Conservation (phyloP, 768 basidiomycete genomes). For the Mycena metata region DNA sequence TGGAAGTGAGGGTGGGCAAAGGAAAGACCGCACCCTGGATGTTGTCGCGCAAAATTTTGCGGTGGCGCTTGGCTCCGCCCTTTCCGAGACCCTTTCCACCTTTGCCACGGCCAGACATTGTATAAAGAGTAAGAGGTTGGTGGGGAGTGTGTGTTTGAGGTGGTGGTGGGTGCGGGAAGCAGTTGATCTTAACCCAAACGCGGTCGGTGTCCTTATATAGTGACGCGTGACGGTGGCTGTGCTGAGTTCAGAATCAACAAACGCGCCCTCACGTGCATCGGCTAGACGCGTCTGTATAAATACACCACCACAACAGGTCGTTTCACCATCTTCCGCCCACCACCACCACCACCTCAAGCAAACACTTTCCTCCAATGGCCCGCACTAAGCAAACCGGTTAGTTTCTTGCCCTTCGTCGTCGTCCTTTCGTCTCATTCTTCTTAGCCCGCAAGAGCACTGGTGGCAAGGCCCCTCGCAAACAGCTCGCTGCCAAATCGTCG, state of each 20-base stretch:
- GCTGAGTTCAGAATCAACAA: conserved; percentile 49
- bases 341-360: conserved; percentile 37
- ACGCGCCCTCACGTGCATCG: conserved; percentile 59
- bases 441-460: conserved; percentile 41
- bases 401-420: conserved; percentile 48
- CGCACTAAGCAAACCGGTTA: conserved; percentile 90
- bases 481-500: conserved; percentile 80
- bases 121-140: conserved; percentile 11
- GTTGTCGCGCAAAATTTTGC: conserved; percentile 85
- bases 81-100: conserved; percentile 91
- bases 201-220: conserved; percentile 3
- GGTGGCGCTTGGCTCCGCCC: conserved; percentile 87
- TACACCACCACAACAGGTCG: conserved; percentile 27
- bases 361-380: conserved; percentile 63
- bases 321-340: conserved; percentile 17
- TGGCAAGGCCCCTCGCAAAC: conserved; percentile 86
- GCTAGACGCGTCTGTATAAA: conserved; percentile 46
- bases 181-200: conserved; percentile 7
- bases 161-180: conserved; percentile 12
- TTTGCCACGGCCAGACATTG: conserved; percentile 88
- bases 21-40: conserved; percentile 63
- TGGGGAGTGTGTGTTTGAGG: neutral
- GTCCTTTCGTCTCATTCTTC: neutral
- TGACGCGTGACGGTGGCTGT: conserved; percentile 58
- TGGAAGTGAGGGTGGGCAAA: conserved; percentile 8